These are phyloP conservation scores for Marsdenia floribunda DNA, from an alignment of 257 asterid genomes.

Conservation along the genomic window DNA sequence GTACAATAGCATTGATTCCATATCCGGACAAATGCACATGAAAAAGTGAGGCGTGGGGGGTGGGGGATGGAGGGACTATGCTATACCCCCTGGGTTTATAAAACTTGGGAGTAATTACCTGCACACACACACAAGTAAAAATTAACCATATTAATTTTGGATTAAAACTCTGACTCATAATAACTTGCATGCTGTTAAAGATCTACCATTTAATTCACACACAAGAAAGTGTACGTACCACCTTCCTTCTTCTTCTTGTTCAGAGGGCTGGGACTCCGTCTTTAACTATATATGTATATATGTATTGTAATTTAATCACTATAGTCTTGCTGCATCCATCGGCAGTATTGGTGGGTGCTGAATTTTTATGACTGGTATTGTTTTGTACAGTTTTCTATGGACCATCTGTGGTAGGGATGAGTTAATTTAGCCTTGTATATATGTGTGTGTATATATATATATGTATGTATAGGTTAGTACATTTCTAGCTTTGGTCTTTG, in stretches of 20 bases:
- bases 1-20: conserved; percentile 36
- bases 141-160: too few species aligned
- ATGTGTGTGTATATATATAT: not conserved
- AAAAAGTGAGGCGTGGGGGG: not conserved
- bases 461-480: too few species aligned
- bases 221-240: not conserved
- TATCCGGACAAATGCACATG: conserved; percentile 39
- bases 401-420: not conserved
- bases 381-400: not conserved
- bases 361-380: not conserved
- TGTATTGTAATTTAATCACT: too few species aligned
- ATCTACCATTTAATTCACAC: not conserved
- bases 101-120: too few species aligned
- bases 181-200: too few species aligned
- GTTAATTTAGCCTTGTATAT: not conserved
- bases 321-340: not conserved
- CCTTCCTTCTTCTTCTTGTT: not conserved
- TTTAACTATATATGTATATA: too few species aligned
- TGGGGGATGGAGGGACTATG: too few species aligned
- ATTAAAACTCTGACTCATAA: too few species aligned
- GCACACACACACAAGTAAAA: too few species aligned
- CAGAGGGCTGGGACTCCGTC: not conserved
- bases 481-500: too few species aligned
- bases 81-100: too few species aligned
- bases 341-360: not conserved